Conservation (phyloP, 768 basidiomycete genomes). For the Lyophyllum decastes region DNA sequence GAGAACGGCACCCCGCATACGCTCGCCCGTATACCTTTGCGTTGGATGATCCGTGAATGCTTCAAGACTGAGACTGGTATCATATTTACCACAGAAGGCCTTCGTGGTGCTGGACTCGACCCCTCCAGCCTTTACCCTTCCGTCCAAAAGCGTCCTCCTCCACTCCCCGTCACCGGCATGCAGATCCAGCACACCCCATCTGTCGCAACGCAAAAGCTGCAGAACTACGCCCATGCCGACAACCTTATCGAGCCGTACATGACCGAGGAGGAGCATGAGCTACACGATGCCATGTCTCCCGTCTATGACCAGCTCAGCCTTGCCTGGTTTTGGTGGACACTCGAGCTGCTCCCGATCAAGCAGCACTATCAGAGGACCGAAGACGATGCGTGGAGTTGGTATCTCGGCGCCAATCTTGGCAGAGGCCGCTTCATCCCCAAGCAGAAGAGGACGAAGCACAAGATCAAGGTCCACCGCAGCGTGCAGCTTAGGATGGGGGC, state of each 20-base stretch:
- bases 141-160: constrained; percentile 40
- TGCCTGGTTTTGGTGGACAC: constrained; percentile 37
- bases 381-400: constrained; percentile 13
- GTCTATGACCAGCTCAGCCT: constrained; percentile 50
- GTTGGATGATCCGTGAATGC: neutral
- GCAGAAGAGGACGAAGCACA: constrained; percentile 19
- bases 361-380: constrained; percentile 16
- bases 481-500: constrained; percentile 36
- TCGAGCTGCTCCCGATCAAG: constrained; percentile 26
- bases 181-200: constrained; percentile 30
- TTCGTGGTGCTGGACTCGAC: constrained; percentile 26
- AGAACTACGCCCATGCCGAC: neutral
- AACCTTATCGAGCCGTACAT: constrained; percentile 20
- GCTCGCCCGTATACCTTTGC: neutral
- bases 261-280: constrained; percentile 55
- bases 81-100: neutral
- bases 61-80: neutral
- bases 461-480: constrained; percentile 32
- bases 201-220: constrained; percentile 11
- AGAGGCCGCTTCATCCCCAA: constrained; percentile 28
- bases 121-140: constrained; percentile 33
- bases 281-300: constrained; percentile 45
- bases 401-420: constrained; percentile 26
- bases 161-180: constrained; percentile 29
- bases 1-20: neutral